Evolutionary conservation across 345 rosid genomes (phyloP).

Genomic region (Eucalyptus melliodora): DNA sequence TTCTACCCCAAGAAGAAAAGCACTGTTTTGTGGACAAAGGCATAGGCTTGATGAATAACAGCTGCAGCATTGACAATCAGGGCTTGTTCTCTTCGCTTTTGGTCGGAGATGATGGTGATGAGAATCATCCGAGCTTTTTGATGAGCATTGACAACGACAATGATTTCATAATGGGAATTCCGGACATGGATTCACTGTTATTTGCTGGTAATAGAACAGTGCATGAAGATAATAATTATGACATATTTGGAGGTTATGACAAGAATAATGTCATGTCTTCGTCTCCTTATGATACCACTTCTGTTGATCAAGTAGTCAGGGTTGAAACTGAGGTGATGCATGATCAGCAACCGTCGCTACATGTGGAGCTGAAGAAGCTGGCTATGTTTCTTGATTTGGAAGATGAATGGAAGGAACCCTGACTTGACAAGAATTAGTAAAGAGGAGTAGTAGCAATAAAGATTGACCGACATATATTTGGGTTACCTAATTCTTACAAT

Average conservation of each 20-base stretch:
- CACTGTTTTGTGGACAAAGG: background rate
- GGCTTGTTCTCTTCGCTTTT: background rate
- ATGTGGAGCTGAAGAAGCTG: background rate
- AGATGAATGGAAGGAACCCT: background rate
- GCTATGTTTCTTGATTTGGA: conserved; percentile 2
- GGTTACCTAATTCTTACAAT: background rate
- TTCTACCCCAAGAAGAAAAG: background rate
- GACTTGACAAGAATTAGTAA: background rate
- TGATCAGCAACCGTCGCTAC: background rate
- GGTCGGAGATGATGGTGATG: background rate
- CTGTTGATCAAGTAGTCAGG: background rate
- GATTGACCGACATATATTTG: background rate
- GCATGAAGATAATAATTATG: background rate
- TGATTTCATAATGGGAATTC: background rate
- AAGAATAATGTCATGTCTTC: background rate
- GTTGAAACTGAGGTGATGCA: background rate
- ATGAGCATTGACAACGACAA: background rate
- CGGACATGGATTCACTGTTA: background rate
- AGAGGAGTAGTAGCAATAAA: background rate
- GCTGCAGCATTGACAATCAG: background rate
- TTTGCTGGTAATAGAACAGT: background rate
- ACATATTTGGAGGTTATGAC: background rate
- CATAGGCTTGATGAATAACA: background rate
- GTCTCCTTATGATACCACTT: background rate
- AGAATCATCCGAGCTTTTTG: background rate